A percentile compares a stretch with the other conserved stretches of the same genome.
phyloP scores from a whole-genome alignment of 1,139 yeast genomes.

The Chernovozyma aurita region DNA sequence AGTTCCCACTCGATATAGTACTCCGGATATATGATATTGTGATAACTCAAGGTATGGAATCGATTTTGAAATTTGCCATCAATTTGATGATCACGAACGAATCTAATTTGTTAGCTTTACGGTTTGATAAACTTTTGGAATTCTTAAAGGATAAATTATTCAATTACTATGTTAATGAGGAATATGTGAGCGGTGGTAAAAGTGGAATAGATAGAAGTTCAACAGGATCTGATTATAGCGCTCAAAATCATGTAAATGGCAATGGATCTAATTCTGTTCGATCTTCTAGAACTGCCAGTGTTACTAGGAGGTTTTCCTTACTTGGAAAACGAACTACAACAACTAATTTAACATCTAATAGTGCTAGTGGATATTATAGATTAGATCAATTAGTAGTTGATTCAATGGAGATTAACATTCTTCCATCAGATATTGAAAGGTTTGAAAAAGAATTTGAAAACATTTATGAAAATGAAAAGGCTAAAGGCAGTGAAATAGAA shows the following conservation, averaged over 20 bases:
- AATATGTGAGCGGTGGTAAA: constrained; percentile 20
- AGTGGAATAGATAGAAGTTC: neutral
- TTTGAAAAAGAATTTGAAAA: constrained; percentile 74
- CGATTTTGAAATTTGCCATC: constrained; percentile 74
- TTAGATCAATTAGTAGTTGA: constrained; percentile 75
- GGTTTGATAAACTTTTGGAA: constrained; percentile 70
- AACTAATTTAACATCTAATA: constrained; percentile 1
- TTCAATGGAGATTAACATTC: constrained; percentile 66
- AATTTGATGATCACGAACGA: constrained; percentile 72
- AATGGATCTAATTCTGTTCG: constrained; percentile 3
- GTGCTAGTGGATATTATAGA: constrained; percentile 40
- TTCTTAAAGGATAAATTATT: constrained; percentile 78
- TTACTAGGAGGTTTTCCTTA: constrained; percentile 16
- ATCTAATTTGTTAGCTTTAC: constrained; percentile 49
- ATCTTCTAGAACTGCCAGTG: constrained; percentile 12
- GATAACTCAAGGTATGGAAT: constrained; percentile 84
- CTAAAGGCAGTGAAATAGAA: constrained; percentile 68
- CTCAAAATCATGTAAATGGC: too few relatives aligned
- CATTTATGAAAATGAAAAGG: constrained; percentile 63
- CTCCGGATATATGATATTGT: constrained; percentile 79
- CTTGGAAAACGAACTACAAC: constrained; percentile 14
- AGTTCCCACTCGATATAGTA: constrained; percentile 82
- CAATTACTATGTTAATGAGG: constrained; percentile 55
- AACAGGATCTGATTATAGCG: neutral
- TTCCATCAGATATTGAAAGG: constrained; percentile 66